Evolutionary conservation across 2,329 filamentous ascomycete species (phyloP), one percentile per base, ranked within the genome.

Genomic region (Verticillium albo-atrum): DNA sequence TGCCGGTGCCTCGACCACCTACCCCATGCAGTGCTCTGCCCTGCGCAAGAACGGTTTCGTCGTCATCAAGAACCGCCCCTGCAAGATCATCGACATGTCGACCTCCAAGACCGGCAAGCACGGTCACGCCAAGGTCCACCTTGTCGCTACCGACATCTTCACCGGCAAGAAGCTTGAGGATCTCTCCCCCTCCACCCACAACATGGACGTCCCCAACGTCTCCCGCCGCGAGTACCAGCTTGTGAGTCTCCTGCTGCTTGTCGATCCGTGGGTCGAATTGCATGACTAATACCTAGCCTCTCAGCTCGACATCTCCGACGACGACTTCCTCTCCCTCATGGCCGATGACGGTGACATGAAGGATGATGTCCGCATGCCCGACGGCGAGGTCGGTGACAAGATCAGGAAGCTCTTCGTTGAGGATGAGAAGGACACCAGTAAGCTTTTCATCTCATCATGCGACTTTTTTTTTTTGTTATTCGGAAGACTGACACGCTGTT

Each of bases 21-120:
- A 77, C 84, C 95, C 95, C 72, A 96, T 96, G 92, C 95, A 99
- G 87, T 99, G 95, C 83, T 99, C 96, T 83, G 94, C 96, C 74
- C 87, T 99, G 86, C 90, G 95, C 79, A 98, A 99, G 93, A 96
- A 96, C 89, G 94, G 95, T 69, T 89, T 90, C 86, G 95, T 99
- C 79, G 89, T 94, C 79, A 98, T 99, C 84, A 99, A 99, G 89
- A 83, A 85, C 82, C 95, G 95, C 73, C 96, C 95, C 73, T 99
- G 95, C 93, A 99, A 98, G 91, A 99, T 99, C 74, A 91, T 98
- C 80, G 95, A 99, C 77, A 99, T 99, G 96, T 97, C 92, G 71
- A 99, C 95, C 84, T 99, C 95, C 80, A 99, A 99, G 93, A 99
- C 95, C 70, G 95, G 95, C 83, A 99, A 99, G 92, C 95, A 99